Evolutionary conservation across 495 filamentous ascomycete genomes (phyloP), one percentile per base, ranked within the genome.

Genomic region (Daldinia concentrica): DNA sequence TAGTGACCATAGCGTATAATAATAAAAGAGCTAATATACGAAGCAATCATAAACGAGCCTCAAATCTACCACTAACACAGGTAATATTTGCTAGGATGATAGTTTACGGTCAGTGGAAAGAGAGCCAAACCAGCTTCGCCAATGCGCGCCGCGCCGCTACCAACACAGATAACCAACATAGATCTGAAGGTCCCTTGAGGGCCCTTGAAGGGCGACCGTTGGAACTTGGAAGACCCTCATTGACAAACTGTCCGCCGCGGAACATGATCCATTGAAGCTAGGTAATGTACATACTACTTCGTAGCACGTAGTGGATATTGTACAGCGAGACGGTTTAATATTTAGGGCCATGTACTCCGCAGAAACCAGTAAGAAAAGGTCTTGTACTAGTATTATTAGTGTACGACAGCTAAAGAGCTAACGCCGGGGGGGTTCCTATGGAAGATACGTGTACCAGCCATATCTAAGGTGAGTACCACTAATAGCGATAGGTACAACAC

Each of bases 331-430:
- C 26, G 8, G 24, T 51, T 51, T 12, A 51, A 12, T 56, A 24
- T 37, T 22, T 51, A 68, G 52, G 51, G 30, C n/a, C 24, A 66
- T 71, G 62, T 70, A 72, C 69, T 72, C 63, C 69, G 52, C 64
- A 64, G 48, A 64, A 24, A 58, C 64, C 36, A 64, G 59, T 58
- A 34, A 41, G 19, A 51, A 58, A 64, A 57, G 30, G 50, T 27
- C 36, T 48, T 45, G 57, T 58, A 71, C 58, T 51, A 61, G 52
- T 63, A 51, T 54, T 58, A 59, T 41, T 66, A 58, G 58, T 71
- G 52, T 66, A 66, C 57, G 32, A 51, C 58, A 62, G 51, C 55
- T 41, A 51, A 34, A 68, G 48, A 61, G 43, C 64, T 37, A 68
- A 72, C 39, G 9, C 22, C n/a, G 37, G 43, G 37, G 48, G 17